Evolutionary conservation across 352 stramenopile species (phyloP).

Genomic region (Phytopythium helicoides): DNA sequence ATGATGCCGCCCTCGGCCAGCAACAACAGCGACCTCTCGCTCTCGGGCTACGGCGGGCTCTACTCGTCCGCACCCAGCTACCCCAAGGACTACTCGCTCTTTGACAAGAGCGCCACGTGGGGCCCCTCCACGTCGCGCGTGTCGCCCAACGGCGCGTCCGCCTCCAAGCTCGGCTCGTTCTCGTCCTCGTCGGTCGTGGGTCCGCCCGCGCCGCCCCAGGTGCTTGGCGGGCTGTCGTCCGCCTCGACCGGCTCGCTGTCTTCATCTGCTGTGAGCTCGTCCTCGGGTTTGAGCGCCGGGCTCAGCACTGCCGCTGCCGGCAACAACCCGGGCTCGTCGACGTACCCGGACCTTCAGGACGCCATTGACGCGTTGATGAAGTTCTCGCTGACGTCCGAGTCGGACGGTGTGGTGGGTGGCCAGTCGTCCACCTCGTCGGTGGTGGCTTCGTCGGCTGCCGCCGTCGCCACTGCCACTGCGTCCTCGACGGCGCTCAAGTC

Average conservation of each 20-base stretch:
- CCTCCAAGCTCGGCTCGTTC: slow-evolving; percentile 27
- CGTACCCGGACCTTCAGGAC: slow-evolving; percentile 81
- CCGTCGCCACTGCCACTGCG: slow-evolving; percentile 11
- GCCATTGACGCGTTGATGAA: slow-evolving; percentile 87
- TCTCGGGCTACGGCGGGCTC: slow-evolving; percentile 13
- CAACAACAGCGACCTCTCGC: slow-evolving; percentile 15
- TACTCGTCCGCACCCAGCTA: slow-evolving; percentile 35
- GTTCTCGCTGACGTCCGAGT: slow-evolving; percentile 66
- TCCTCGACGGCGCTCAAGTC: slow-evolving; percentile 8
- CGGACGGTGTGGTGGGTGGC: too few relatives aligned
- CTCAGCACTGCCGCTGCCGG: slow-evolving; percentile 14
- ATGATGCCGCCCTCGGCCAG: slow-evolving; percentile 29
- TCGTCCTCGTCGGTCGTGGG: slow-evolving; percentile 19
- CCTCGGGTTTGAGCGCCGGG: too few relatives aligned
- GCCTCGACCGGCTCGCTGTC: not conserved
- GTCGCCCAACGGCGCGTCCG: slow-evolving; percentile 2
- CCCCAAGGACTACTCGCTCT: slow-evolving; percentile 62
- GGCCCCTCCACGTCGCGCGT: slow-evolving; percentile 11
- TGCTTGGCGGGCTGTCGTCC: slow-evolving; percentile 16
- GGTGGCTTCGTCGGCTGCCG: too few relatives aligned
- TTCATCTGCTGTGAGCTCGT: not conserved
- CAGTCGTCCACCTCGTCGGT: too few relatives aligned
- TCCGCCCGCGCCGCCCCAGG: slow-evolving; percentile 11
- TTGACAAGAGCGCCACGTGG: slow-evolving; percentile 58
- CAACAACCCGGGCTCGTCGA: slow-evolving; percentile 25